Evolutionary conservation across 139 green algal genomes (phyloP).

Genomic region (Dunaliella primolecta): DNA sequence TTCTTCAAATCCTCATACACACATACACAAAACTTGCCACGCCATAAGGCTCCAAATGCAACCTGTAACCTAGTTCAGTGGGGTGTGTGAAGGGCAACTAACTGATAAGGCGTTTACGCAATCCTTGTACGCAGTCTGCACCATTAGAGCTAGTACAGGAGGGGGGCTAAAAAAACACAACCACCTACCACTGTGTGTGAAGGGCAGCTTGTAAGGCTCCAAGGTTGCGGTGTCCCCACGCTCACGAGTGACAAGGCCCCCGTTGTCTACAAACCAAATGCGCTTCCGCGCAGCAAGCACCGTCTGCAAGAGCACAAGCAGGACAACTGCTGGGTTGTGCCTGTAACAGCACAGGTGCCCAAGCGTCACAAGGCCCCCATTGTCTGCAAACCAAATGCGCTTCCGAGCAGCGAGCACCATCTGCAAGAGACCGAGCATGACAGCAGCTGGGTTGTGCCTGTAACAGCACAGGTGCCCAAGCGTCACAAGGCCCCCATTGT

Average conservation of each 20-base stretch:
- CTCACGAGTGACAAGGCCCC: constrained; percentile 69
- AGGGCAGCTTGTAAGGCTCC: constrained; percentile 74
- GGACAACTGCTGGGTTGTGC: background rate
- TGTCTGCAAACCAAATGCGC: constrained; percentile 75
- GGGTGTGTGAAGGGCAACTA: no score
- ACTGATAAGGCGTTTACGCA: no score
- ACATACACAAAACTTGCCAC: no score
- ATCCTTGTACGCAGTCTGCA: no score
- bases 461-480: constrained; percentile 24
- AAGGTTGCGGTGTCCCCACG: constrained; percentile 62
- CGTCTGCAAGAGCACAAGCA: constrained; percentile 25
- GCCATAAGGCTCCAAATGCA: no score
- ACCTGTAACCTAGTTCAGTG: no score
- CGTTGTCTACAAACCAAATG: constrained; percentile 74
- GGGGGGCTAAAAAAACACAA: no score
- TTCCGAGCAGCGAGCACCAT: constrained; percentile 74
- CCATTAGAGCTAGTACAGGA: no score
- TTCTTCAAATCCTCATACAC: no score
- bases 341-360: constrained; percentile 3
- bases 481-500: constrained; percentile 70
- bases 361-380: constrained; percentile 66
- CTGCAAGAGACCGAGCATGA: background rate
- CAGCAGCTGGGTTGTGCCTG: background rate
- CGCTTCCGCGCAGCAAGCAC: constrained; percentile 72
- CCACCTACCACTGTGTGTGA: constrained; percentile 50